Percentiles rank a stretch among this genome's conserved stretches.
phyloP scores from a whole-genome alignment of 2,329 filamentous ascomycete genomes.

The Cladosporium colombiae region DNA sequence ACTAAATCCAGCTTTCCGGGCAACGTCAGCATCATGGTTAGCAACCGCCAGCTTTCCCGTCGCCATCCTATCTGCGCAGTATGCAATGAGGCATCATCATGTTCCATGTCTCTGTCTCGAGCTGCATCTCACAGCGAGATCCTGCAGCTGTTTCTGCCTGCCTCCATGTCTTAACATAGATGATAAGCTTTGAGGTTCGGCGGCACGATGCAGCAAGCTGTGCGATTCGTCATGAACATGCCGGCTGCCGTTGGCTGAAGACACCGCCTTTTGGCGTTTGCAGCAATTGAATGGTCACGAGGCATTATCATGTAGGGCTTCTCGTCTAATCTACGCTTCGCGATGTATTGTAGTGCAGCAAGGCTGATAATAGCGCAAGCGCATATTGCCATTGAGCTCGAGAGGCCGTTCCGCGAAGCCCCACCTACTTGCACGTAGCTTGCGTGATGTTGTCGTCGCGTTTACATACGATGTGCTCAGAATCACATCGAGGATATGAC shows the following conservation, averaged over 20 bases:
- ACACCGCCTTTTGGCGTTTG: constrained; percentile 5
- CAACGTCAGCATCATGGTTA: constrained; percentile 9
- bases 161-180: constrained; percentile 7
- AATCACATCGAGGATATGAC: neutral
- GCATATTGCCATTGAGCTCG: constrained; percentile 1
- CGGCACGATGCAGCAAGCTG: constrained; percentile 6
- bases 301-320: neutral
- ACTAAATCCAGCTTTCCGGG: neutral
- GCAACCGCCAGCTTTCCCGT: constrained; percentile 2
- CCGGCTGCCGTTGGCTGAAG: constrained; percentile 6
- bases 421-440: neutral
- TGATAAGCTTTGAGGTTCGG: constrained; percentile 7
- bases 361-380: constrained; percentile 2
- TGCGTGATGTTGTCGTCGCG: neutral
- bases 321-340: neutral
- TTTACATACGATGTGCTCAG: neutral
- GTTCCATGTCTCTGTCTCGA: neutral
- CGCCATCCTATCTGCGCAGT: neutral
- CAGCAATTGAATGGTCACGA: neutral
- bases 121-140: neutral
- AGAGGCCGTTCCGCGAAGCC: neutral
- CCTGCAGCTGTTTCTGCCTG: neutral
- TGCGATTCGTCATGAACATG: constrained; percentile 3
- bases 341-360: neutral
- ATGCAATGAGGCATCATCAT: neutral